Percentiles rank a stretch among this genome's conserved stretches.
Evolutionary conservation across 768 basidiomycete genomes (phyloP).

Genomic region (Serendipita sp.): DNA sequence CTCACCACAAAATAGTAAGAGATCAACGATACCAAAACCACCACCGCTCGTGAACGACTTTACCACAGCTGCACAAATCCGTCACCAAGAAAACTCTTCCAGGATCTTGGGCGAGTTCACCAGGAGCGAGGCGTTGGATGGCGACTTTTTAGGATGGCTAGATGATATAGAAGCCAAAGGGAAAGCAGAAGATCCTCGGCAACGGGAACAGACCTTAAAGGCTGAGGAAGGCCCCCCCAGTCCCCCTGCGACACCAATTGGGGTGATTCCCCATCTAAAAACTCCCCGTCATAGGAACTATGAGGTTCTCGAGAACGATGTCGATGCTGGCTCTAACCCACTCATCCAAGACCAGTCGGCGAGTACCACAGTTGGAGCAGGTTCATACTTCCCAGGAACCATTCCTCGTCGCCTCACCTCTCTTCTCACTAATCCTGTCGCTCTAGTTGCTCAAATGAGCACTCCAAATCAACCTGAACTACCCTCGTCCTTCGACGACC

Average conservation of each 20-base stretch:
- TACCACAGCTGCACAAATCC: neutral
- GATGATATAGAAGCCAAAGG: neutral
- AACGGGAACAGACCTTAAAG: neutral
- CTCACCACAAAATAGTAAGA: neutral
- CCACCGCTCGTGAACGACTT: neutral
- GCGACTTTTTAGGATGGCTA: constrained; percentile 4
- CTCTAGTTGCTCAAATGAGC: neutral
- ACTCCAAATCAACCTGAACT: neutral
- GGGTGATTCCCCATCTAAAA: neutral
- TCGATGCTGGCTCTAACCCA: neutral
- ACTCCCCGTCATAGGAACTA: neutral
- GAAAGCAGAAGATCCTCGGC: no score
- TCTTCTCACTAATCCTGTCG: neutral
- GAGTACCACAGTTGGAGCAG: neutral
- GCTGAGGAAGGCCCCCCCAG: neutral
- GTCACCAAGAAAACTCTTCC: neutral
- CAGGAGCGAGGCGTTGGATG: neutral
- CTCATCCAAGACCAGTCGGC: neutral
- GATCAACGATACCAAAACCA: neutral
- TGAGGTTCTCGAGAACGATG: neutral
- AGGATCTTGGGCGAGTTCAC: neutral
- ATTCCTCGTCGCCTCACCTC: neutral
- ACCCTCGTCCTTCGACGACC: neutral
- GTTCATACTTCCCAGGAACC: neutral
- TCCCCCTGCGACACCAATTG: neutral